Evolutionary conservation across 768 basidiomycete species (phyloP), one percentile per base, ranked within the genome.

Genomic region (Xerocomus spinulosus): DNA sequence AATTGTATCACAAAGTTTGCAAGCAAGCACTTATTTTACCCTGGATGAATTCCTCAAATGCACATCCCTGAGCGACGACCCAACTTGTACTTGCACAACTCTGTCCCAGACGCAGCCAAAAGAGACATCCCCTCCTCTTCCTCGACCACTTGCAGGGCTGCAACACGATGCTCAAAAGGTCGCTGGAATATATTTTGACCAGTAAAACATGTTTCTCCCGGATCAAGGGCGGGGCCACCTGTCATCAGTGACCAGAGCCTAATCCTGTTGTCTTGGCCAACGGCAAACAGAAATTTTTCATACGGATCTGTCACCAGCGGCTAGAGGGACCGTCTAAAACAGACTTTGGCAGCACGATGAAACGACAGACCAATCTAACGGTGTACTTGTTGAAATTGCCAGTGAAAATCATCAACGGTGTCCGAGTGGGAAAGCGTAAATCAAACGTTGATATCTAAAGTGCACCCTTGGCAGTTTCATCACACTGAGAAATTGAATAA

Each of bases 181-280:
- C 46, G 13, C 47, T 54, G 44, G 75, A 73, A 34, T 70, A 70
- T 53, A 61, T 70, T 18, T 30, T 38, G 50, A 39, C 46, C 18
- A 23, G 20, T 23, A 3, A 42, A 25, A 18, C 25, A 28, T 7
- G 48, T 29, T 41, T 20, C 38, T 46, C 33, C 34, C 18, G 60
- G 38, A 48, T 61, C 29, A 32, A 68, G 57, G 18, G 60, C 51
- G 12, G 49, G 51, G 20, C 65, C 66, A 5, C 85, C 86, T 8
- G 74, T 77, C 14, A 64, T 71, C 9, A 89, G 61, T 10, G 84
- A 85, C 87, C 87, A 90, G 3, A 75, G 76, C 20, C 84, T 79
- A 49, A 89, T 74, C 26, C 72, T 73, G 35, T 67, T 53, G 62
- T 91, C 87, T 51, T 81, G 75, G 9, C 86, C 86, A 0, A 83